These are phyloP conservation scores for Penicillium cinerascens DNA, from an alignment of 495 filamentous ascomycete genomes.

Conservation along the genomic window DNA sequence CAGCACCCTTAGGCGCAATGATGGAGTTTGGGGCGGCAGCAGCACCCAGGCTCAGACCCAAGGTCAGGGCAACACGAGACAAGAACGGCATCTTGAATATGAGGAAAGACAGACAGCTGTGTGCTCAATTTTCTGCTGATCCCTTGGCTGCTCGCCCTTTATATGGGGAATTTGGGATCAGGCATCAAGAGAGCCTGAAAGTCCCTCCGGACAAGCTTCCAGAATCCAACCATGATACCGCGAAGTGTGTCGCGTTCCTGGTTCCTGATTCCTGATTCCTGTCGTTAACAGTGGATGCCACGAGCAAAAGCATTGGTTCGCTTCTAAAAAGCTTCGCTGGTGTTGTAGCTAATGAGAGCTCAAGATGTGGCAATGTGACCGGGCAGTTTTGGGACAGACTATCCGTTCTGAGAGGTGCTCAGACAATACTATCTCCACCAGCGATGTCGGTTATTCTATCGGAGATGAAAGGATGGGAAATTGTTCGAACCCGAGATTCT, in stretches of 20 bases:
- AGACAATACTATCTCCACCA: slow-evolving; percentile 6
- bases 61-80: slow-evolving; percentile 5
- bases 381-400: background rate
- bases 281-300: background rate
- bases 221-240: no score
- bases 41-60: slow-evolving; percentile 7
- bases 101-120: background rate
- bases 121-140: background rate
- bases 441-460: no score
- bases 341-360: slow-evolving; percentile 2
- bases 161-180: background rate
- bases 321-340: slow-evolving; percentile 7
- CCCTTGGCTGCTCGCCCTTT: background rate
- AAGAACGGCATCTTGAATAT: slow-evolving; percentile 1
- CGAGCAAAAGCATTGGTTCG: no score
- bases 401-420: background rate
- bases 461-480: no score
- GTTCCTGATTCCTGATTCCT: background rate
- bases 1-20: slow-evolving; percentile 9
- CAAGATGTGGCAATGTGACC: slow-evolving; percentile 2
- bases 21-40: slow-evolving; percentile 12
- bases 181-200: background rate
- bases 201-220: background rate
- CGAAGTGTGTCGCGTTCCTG: no score
- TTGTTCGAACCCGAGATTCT: no score